Conservation (phyloP, 495 filamentous ascomycete species). For the Aspergillus biplanus region DNA sequence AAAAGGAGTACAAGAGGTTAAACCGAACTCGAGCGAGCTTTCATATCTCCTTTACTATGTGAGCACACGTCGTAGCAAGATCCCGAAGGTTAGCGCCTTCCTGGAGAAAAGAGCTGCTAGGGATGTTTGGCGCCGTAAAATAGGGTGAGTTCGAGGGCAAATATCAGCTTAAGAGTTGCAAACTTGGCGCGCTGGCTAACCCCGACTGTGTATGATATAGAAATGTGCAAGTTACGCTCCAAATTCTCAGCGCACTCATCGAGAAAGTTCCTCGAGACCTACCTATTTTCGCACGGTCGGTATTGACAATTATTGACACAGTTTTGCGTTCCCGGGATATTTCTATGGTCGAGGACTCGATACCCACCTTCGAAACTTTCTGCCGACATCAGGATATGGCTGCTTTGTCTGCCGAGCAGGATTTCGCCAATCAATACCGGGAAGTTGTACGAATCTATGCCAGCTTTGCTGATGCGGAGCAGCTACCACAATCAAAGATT, state of each 20-base stretch:
- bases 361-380: conserved; percentile 81
- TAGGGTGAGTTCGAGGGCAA: conserved; percentile 64
- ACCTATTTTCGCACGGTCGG: conserved; percentile 78
- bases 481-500: conserved; percentile 34
- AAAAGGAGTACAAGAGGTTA: conserved; percentile 86
- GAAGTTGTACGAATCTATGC: conserved; percentile 78
- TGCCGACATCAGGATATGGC: conserved; percentile 80
- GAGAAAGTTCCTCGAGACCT: conserved; percentile 90
- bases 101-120: conserved; percentile 86
- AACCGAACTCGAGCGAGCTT: conserved; percentile 91
- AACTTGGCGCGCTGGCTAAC: conserved; percentile 12
- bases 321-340: conserved; percentile 81
- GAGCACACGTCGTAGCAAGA: conserved; percentile 87
- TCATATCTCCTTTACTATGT: conserved; percentile 96
- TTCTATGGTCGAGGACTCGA: conserved; percentile 84
- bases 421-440: conserved; percentile 80
- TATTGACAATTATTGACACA: conserved; percentile 76
- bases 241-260: conserved; percentile 85
- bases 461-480: conserved; percentile 62
- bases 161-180: not conserved
- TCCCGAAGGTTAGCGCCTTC: conserved; percentile 90
- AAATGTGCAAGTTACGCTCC: conserved; percentile 90
- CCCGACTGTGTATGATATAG: conserved; percentile 41
- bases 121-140: conserved; percentile 80
- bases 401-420: conserved; percentile 77